These are phyloP conservation scores for Emmonsiellopsis sp. DNA, from an alignment of 2,329 filamentous ascomycete genomes.

Conservation along the genomic window DNA sequence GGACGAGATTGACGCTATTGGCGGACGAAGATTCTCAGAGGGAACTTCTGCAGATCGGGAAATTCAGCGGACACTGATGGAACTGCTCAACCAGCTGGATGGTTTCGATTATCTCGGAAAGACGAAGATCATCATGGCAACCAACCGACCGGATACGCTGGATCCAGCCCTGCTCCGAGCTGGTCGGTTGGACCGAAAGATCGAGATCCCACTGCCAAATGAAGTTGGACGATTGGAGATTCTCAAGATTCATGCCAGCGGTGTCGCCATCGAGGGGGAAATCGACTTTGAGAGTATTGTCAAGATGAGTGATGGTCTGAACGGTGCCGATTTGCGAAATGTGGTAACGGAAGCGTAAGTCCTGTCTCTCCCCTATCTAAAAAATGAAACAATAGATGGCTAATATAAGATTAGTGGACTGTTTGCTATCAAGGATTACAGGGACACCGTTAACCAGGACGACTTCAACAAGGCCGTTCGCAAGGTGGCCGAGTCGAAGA, in stretches of 20 bases:
- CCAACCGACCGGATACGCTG: constrained; percentile 90
- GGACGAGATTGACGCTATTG: constrained; percentile 99
- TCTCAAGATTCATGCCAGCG: constrained; percentile 88
- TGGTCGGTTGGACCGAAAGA: constrained; percentile 89
- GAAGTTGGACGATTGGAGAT: constrained; percentile 95
- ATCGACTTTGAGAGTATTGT: constrained; percentile 98
- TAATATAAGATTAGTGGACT: constrained; percentile 53
- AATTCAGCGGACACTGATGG: constrained; percentile 97
- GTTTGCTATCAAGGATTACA: constrained; percentile 97
- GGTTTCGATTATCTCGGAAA: constrained; percentile 99
- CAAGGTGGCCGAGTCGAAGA: constrained; percentile 96
- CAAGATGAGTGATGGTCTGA: constrained; percentile 98
- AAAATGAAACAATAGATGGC: not conserved
- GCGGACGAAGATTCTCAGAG: constrained; percentile 90
- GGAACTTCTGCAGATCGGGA: constrained; percentile 96
- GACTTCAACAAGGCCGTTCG: constrained; percentile 99
- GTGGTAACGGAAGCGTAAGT: constrained; percentile 97
- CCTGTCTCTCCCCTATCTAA: not conserved
- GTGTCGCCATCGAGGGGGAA: constrained; percentile 83
- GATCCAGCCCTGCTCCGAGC: constrained; percentile 85
- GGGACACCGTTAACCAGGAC: constrained; percentile 92
- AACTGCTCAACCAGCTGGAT: constrained; percentile 94
- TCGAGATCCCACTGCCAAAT: constrained; percentile 94
- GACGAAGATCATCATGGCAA: constrained; percentile 99
- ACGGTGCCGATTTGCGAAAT: constrained; percentile 93